These are phyloP conservation scores for Kwoniella europaea DNA, from an alignment of 768 basidiomycete species.

Conservation along the genomic window DNA sequence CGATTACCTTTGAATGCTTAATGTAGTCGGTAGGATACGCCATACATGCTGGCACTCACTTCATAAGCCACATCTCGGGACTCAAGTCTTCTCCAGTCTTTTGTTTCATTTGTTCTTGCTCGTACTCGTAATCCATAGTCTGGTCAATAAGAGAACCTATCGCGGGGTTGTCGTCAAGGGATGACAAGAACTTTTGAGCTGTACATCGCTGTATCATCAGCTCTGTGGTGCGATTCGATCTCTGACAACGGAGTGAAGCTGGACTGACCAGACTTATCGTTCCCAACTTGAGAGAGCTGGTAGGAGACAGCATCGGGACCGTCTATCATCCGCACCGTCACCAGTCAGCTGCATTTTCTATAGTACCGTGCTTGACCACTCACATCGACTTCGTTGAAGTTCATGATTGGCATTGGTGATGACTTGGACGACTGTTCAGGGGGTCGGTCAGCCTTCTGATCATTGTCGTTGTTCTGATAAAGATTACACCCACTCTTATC, in stretches of 20 bases:
- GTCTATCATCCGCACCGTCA: conserved; percentile 16
- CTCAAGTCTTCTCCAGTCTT: conserved; percentile 50
- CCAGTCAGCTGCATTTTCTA: conserved; percentile 9
- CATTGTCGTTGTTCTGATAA: neutral
- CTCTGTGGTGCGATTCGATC: neutral
- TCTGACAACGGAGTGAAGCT: neutral
- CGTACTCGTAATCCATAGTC: conserved; percentile 50
- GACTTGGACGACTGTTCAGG: conserved; percentile 47
- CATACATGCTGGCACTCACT: conserved; percentile 32
- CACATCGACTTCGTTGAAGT: conserved; percentile 50
- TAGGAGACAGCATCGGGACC: conserved; percentile 56
- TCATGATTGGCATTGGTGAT: conserved; percentile 54
- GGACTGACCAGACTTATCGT: conserved; percentile 53
- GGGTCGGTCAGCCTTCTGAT: conserved; percentile 6
- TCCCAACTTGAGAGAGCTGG: conserved; percentile 55
- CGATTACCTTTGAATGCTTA: neutral
- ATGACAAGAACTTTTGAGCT: conserved; percentile 47
- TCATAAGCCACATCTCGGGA: conserved; percentile 58
- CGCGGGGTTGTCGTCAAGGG: conserved; percentile 56
- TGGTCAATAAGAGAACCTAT: conserved; percentile 58
- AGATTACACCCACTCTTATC: conserved; percentile 35
- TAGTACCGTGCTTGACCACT: conserved; percentile 2
- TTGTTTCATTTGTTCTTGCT: conserved; percentile 50
- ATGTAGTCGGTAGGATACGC: no score
- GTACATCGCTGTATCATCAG: conserved; percentile 29